Percentiles rank a stretch among this genome's conserved stretches.
Conservation (phyloP, 768 basidiomycete species). For the Amylocystis lapponica region DNA sequence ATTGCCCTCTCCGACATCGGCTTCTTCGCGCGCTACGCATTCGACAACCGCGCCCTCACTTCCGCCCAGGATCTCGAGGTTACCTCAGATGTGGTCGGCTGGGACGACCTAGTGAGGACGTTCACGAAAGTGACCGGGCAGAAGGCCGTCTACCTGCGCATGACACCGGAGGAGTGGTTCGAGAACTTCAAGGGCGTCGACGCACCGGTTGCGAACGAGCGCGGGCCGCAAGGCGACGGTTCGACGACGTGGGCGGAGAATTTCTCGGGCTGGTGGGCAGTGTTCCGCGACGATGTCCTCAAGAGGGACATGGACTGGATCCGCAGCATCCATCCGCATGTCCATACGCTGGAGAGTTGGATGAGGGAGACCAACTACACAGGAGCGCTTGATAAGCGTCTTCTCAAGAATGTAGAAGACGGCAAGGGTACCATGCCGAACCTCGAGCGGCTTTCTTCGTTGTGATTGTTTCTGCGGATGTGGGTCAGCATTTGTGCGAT, state of each 20-base stretch:
- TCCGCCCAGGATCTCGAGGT: constrained; percentile 22
- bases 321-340: constrained; percentile 30
- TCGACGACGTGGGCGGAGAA: constrained; percentile 25
- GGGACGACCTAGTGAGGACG: constrained; percentile 19
- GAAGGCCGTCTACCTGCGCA: constrained; percentile 15
- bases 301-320: constrained; percentile 41
- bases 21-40: constrained; percentile 24
- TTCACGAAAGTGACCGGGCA: constrained; percentile 23
- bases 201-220: constrained; percentile 16
- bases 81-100: constrained; percentile 20
- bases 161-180: constrained; percentile 14
- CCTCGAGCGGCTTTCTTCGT: too few species aligned
- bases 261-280: constrained; percentile 38
- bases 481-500: too few species aligned
- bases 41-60: constrained; percentile 22
- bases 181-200: constrained; percentile 13
- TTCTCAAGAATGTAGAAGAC: constrained; percentile 21
- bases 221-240: constrained; percentile 7
- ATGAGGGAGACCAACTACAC: constrained; percentile 31
- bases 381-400: constrained; percentile 10
- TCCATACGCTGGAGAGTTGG: constrained; percentile 35
- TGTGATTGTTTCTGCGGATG: too few species aligned
- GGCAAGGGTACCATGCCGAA: constrained; percentile 12
- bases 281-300: constrained; percentile 39
- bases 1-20: constrained; percentile 28